Evolutionary conservation across 805 yeast genomes (phyloP), one percentile per base, ranked within the genome.

Genomic region (Candida ovalis): DNA sequence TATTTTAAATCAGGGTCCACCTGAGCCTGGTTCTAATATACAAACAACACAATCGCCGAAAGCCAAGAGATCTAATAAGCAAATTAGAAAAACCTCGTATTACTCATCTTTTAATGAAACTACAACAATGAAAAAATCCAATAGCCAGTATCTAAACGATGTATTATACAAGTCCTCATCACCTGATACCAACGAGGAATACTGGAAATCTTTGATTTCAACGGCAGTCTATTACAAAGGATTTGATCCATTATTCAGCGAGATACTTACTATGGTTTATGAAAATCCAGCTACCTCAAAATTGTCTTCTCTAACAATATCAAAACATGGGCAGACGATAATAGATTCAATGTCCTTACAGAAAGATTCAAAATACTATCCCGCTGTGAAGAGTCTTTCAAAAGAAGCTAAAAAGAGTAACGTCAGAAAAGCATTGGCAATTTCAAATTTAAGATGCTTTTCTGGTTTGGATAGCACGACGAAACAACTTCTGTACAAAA

Each of bases 401-500:
- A 70, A 70, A 0, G 64, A 72, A 10, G 73, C 75, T 56, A 71
- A 73, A 52, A 62, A 70, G 4, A 78, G 87, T 9, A 81, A 80
- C 42, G 87, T 84, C 2, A 75, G 95, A 53, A 75, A 80, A 51
- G 84, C 92, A 0, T 70, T 91, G 35, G 97, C 97, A 0, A 80
- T 90, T 3, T 74, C 94, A 1, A 67, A 78, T 19, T 69, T 91
- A 50, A 78, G 86, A 55, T 80, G 88, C 22, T 89, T 75, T 60
- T 81, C 88, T 2, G 70, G 76, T 24, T 61, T 88, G 54, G 73
- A 75, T 62, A 58, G 70, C 55, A 44, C 44, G 4, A 54, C 59
- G 12, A 53, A 54, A 10, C 45, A 56, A 12, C 21, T 48, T 2
- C 33, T 61, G 45, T 45, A 48, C 18, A 45, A 40, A 25, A 56